phyloP scores from a whole-genome alignment of 176 grass and related monocot species.

The Rhynchospora pubera region DNA sequence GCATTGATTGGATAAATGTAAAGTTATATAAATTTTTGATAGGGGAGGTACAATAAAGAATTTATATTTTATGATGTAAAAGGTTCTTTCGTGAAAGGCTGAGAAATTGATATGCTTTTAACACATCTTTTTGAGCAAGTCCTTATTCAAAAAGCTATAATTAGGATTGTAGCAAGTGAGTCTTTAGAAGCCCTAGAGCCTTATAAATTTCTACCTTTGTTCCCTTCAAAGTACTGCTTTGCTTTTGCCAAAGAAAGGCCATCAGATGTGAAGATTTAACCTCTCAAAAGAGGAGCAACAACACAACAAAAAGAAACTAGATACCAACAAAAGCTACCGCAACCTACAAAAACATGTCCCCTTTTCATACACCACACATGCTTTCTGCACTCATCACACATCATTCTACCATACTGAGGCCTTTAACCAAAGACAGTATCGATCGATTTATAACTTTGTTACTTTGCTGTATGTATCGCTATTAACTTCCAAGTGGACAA shows the following conservation, averaged over 20 bases:
- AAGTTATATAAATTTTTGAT: background rate
- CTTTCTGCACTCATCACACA: constrained; percentile 16
- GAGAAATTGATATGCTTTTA: constrained; percentile 13
- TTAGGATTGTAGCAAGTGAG: constrained; percentile 24
- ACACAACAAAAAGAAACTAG: constrained; percentile 29
- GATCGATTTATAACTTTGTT: constrained; percentile 1
- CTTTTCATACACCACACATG: constrained; percentile 19
- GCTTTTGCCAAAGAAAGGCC: constrained; percentile 21
- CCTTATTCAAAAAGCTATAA: constrained; percentile 23
- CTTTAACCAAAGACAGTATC: constrained; percentile 10
- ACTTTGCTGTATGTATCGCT: background rate
- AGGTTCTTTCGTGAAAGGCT: constrained; percentile 6
- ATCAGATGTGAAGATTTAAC: constrained; percentile 21
- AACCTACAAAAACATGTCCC: constrained; percentile 21
- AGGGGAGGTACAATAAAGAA: background rate
- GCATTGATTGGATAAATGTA: background rate
- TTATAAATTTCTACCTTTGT: constrained; percentile 23
- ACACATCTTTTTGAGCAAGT: constrained; percentile 20
- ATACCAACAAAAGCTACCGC: constrained; percentile 19
- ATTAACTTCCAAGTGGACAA: background rate
- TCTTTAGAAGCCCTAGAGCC: constrained; percentile 18
- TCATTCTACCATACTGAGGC: constrained; percentile 5
- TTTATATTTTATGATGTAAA: background rate
- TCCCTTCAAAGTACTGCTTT: constrained; percentile 25
- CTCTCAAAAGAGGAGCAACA: constrained; percentile 31